Percentiles rank a stretch among this genome's conserved stretches.
Evolutionary conservation across 2,329 filamentous ascomycete genomes (phyloP).

Genomic region (Chaetomiaceae sp.): DNA sequence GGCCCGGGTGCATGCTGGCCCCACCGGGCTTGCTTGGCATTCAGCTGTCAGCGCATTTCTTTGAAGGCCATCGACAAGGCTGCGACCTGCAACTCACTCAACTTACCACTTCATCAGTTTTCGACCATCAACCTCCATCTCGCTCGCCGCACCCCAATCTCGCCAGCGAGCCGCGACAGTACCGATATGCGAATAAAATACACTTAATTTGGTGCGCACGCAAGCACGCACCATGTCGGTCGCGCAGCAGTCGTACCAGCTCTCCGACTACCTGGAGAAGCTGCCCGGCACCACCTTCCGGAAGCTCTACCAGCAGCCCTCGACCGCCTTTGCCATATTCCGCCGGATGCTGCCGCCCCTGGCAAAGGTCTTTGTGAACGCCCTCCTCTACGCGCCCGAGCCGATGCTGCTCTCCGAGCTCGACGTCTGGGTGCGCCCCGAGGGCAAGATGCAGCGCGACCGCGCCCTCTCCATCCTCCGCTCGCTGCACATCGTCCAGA

Average conservation of each 20-base stretch:
- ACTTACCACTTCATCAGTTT: too few relatives aligned
- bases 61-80: background rate
- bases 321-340: slow-evolving; percentile 91
- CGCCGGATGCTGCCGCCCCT: slow-evolving; percentile 93
- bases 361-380: slow-evolving; percentile 94
- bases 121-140: background rate
- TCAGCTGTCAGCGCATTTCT: too few relatives aligned
- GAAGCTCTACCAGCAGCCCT: slow-evolving; percentile 92
- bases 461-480: slow-evolving; percentile 77
- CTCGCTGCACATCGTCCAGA: slow-evolving; percentile 79
- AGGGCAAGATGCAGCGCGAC: slow-evolving; percentile 66
- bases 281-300: slow-evolving; percentile 85
- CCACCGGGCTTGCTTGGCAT: too few relatives aligned
- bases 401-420: slow-evolving; percentile 77
- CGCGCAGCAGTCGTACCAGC: slow-evolving; percentile 50
- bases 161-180: background rate
- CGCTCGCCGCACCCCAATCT: background rate
- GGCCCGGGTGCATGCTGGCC: background rate
- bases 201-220: background rate
- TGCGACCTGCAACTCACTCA: background rate
- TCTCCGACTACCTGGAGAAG: slow-evolving; percentile 89
- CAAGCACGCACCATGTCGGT: slow-evolving; percentile 38
- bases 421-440: slow-evolving; percentile 77
- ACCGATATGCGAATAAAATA: slow-evolving; percentile 13
- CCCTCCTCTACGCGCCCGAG: slow-evolving; percentile 82